Percentiles rank a stretch among this genome's conserved stretches.
Evolutionary conservation across 306 rosid genomes (phyloP).

Genomic region (Albizia julibrissin): DNA sequence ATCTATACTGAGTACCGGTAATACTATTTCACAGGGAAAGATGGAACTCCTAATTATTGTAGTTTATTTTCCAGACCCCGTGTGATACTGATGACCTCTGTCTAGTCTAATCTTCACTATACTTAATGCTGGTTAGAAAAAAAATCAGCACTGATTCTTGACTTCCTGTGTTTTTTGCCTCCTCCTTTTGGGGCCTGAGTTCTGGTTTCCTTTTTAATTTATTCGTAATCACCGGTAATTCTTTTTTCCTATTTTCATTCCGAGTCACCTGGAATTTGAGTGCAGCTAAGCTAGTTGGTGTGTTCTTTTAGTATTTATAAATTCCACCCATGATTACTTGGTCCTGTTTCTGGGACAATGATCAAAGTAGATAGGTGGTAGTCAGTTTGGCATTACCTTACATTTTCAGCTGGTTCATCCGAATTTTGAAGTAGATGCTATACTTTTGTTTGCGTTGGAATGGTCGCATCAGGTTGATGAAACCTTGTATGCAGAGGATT

Average conservation of each 20-base stretch:
- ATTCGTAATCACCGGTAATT: not conserved
- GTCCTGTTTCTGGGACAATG: no score
- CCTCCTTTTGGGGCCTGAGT: no score
- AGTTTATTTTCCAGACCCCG: not conserved
- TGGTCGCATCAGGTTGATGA: not conserved
- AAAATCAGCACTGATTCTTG: not conserved
- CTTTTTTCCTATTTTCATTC: not conserved
- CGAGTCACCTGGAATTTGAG: not conserved
- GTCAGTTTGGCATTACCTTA: no score
- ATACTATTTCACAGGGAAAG: not conserved
- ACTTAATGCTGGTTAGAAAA: not conserved
- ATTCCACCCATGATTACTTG: no score
- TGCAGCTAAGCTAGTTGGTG: not conserved
- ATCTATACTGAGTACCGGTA: not conserved
- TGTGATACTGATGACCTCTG: not conserved
- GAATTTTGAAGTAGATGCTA: not conserved
- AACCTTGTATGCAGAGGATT: conserved; percentile 8
- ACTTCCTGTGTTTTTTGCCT: no score
- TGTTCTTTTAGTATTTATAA: not conserved
- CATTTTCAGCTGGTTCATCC: no score
- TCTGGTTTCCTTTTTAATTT: not conserved
- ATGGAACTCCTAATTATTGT: not conserved
- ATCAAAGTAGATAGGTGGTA: no score
- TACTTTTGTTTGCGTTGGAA: not conserved
- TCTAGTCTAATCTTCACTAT: not conserved